Conservation (phyloP, 768 basidiomycete genomes). For the Strobilomyces confusus region DNA sequence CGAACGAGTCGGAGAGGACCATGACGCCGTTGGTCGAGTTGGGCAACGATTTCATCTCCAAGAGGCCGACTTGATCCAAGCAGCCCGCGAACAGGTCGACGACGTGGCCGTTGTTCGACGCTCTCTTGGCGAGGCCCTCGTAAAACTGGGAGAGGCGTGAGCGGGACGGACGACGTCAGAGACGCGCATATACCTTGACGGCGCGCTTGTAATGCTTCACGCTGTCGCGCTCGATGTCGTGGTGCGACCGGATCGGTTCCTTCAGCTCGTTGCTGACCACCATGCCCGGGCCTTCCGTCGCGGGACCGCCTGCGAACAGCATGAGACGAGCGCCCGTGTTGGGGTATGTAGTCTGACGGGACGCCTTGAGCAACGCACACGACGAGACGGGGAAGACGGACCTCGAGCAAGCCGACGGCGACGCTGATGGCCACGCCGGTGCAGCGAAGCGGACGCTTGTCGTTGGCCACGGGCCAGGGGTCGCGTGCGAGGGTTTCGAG, state of each 20-base stretch:
- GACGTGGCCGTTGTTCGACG: constrained; percentile 90
- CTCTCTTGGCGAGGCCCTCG: constrained; percentile 89
- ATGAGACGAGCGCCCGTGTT: constrained; percentile 96
- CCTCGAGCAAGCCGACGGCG: constrained; percentile 89
- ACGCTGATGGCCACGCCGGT: constrained; percentile 94
- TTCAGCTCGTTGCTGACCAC: constrained; percentile 94
- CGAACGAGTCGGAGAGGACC: constrained; percentile 93
- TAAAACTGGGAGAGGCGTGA: constrained; percentile 66
- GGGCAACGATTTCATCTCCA: constrained; percentile 95
- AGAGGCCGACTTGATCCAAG: constrained; percentile 93
- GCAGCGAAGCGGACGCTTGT: constrained; percentile 89
- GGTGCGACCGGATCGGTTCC: constrained; percentile 97
- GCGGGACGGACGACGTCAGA: background rate
- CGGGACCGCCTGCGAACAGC: constrained; percentile 93
- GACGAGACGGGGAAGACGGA: constrained; percentile 24
- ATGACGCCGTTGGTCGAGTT: constrained; percentile 97
- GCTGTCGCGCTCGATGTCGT: constrained; percentile 95
- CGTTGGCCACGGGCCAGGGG: constrained; percentile 96
- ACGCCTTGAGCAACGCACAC: background rate
- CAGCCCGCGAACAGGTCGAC: constrained; percentile 96
- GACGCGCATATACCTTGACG: constrained; percentile 62
- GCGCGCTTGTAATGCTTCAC: constrained; percentile 98
- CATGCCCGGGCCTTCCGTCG: constrained; percentile 95
- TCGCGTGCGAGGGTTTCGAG: constrained; percentile 84
- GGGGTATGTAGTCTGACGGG: constrained; percentile 72